Percentiles rank a stretch among this genome's conserved stretches.
These are phyloP conservation scores for Cadophora gregata DNA, from an alignment of 2,329 filamentous ascomycete species.

Conservation along the genomic window DNA sequence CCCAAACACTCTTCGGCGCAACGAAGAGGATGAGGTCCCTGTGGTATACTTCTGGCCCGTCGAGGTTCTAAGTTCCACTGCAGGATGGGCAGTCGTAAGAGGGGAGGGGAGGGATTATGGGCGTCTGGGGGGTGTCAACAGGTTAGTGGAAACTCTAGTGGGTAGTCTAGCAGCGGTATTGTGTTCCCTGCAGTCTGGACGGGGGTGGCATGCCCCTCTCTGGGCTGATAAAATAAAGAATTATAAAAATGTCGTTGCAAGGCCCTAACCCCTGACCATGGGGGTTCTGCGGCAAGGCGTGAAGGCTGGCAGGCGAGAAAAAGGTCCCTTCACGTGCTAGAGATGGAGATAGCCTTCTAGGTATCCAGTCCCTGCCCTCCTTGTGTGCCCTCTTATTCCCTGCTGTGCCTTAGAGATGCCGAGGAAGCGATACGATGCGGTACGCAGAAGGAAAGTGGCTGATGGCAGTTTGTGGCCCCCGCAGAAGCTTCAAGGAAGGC, in stretches of 20 bases:
- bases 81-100: slow-evolving; percentile 31
- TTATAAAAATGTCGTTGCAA: slow-evolving; percentile 17
- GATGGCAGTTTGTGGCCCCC: slow-evolving; percentile 21
- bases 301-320: slow-evolving; percentile 1
- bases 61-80: slow-evolving; percentile 23
- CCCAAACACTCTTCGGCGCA: slow-evolving; percentile 28
- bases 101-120: slow-evolving; percentile 26
- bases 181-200: slow-evolving; percentile 30
- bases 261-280: slow-evolving; percentile 9
- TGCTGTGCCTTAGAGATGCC: slow-evolving; percentile 15
- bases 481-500: slow-evolving; percentile 20
- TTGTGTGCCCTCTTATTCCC: not conserved
- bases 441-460: slow-evolving; percentile 25
- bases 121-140: slow-evolving; percentile 33
- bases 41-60: slow-evolving; percentile 27
- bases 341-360: slow-evolving; percentile 2
- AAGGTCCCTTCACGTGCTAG: slow-evolving; percentile 20
- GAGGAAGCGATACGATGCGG: slow-evolving; percentile 28
- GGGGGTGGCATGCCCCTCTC: slow-evolving; percentile 28
- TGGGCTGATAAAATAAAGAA: slow-evolving; percentile 18
- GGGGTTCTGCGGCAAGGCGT: not conserved
- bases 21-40: slow-evolving; percentile 19
- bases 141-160: slow-evolving; percentile 38
- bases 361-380: not conserved
- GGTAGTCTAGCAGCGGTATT: slow-evolving; percentile 31